phyloP scores from a whole-genome alignment of 441 rosid genomes.

The Bruguiera hainesii region DNA sequence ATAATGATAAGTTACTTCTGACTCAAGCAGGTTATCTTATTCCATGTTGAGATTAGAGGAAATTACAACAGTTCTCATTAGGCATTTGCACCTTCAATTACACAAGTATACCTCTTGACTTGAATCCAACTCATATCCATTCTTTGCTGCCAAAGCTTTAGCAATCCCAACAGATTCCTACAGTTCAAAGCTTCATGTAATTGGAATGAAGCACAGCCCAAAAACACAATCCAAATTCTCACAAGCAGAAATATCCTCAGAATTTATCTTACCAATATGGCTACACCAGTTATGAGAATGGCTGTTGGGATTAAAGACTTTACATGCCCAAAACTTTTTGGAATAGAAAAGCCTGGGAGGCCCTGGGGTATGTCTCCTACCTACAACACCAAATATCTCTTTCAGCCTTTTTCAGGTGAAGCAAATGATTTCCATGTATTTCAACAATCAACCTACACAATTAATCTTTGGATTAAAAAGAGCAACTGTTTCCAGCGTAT shows the following conservation, averaged over 20 bases:
- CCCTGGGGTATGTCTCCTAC: constrained; percentile 97
- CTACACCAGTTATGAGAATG: constrained; percentile 90
- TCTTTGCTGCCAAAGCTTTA: constrained; percentile 93
- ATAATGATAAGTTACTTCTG: neutral
- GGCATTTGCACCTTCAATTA: constrained; percentile 6
- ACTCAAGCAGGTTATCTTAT: neutral
- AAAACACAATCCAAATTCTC: constrained; percentile 10
- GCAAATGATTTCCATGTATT: neutral
- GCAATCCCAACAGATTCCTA: constrained; percentile 98
- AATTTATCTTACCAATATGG: constrained; percentile 77
- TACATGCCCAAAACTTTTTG: constrained; percentile 52
- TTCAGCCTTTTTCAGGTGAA: constrained; percentile 8
- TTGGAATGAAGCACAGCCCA: constrained; percentile 13
- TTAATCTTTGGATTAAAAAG: too few species aligned
- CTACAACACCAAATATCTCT: constrained; percentile 36
- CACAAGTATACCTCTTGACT: constrained; percentile 73
- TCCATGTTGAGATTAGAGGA: neutral
- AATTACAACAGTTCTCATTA: neutral
- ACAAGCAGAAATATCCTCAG: constrained; percentile 18
- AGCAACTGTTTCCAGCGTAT: neutral
- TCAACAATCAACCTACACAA: neutral
- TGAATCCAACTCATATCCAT: constrained; percentile 89
- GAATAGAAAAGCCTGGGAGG: constrained; percentile 82
- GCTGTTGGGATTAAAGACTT: constrained; percentile 83
- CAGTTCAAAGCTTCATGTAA: constrained; percentile 22